Evolutionary conservation across 2,329 filamentous ascomycete genomes (phyloP), one percentile per base, ranked within the genome.

Genomic region (Pseudocercospora pini-densiflorae): DNA sequence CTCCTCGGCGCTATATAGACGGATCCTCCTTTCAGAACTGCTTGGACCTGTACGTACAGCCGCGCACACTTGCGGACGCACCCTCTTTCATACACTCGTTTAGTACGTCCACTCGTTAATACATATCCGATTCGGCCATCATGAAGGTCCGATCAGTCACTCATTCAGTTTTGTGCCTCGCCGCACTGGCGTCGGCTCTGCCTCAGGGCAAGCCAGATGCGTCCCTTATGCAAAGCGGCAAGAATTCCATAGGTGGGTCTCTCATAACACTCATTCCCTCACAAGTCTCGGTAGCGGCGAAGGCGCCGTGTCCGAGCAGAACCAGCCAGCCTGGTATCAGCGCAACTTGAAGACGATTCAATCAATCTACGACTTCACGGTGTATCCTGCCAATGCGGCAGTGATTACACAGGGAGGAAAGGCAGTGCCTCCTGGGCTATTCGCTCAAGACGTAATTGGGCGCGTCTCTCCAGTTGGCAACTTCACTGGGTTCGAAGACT

Each of bases 381-480:
- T 80, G 63, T 81, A 77, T 66, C 80, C 79, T 7, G 77, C 78
- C 57, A 78, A 81, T 62, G 59, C 78, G 4, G 74, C 76, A 9
- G 77, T 82, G 53, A 72, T 81, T 63, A 61, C 69, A 16, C 66
- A 74, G 19, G 80, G 80, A 49, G 74, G 72, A 2, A 68, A 72
- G 0, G 77, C 73, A 27, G 78, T 82, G 6, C 80, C 80, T 1
- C 64, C 74, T 7, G 77, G 78, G 3, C 76, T 83, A 51, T 82
- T 83, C 71, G 73, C 71, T 64, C 62, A 75, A 6, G 70, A 81
- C 16, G 79, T 79, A 7, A 75, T 71, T 7, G 81, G 81, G 16
- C 75, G 81, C 2, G 77, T 82, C 62, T 75, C 78, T 8, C 81
- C 81, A 2, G 72, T 82, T 10, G 81, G 81, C 65, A 78, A 81